Evolutionary conservation across 148 eudicot genomes (phyloP).

Genomic region (Camellia granthamiana): DNA sequence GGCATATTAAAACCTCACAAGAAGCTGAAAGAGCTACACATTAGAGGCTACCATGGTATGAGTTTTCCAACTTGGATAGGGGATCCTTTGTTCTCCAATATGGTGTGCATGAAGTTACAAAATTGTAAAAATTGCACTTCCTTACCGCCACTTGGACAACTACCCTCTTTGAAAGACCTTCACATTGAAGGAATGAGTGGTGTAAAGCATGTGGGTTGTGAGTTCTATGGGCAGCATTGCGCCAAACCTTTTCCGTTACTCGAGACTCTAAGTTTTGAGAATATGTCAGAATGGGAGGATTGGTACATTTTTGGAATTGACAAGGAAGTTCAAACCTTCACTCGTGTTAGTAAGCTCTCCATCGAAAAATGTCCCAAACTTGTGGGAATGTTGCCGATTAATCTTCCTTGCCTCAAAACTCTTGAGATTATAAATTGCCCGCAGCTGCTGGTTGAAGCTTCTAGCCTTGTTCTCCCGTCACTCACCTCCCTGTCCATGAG

Average conservation of each 20-base stretch:
- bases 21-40: slow-evolving; percentile 10
- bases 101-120: not conserved
- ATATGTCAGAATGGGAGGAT: slow-evolving; percentile 19
- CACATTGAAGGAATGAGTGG: slow-evolving; percentile 8
- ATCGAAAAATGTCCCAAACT: slow-evolving; percentile 18
- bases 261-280: slow-evolving; percentile 14
- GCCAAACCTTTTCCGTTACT: slow-evolving; percentile 20
- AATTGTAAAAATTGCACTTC: slow-evolving; percentile 15
- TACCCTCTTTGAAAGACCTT: slow-evolving; percentile 8
- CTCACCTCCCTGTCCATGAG: no score
- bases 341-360: slow-evolving; percentile 15
- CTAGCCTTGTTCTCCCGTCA: no score
- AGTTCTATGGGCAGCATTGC: slow-evolving; percentile 15
- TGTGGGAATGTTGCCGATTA: no score
- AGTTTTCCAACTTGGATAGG: slow-evolving; percentile 14
- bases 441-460: no score
- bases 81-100: not conserved
- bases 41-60: not conserved
- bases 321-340: slow-evolving; percentile 3
- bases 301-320: slow-evolving; percentile 14
- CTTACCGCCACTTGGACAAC: slow-evolving; percentile 15
- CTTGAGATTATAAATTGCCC: no score
- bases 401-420: no score
- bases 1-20: slow-evolving; percentile 11
- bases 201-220: slow-evolving; percentile 12